Conservation (phyloP, 2,329 filamentous ascomycete genomes). For the Diplodia corticola region DNA sequence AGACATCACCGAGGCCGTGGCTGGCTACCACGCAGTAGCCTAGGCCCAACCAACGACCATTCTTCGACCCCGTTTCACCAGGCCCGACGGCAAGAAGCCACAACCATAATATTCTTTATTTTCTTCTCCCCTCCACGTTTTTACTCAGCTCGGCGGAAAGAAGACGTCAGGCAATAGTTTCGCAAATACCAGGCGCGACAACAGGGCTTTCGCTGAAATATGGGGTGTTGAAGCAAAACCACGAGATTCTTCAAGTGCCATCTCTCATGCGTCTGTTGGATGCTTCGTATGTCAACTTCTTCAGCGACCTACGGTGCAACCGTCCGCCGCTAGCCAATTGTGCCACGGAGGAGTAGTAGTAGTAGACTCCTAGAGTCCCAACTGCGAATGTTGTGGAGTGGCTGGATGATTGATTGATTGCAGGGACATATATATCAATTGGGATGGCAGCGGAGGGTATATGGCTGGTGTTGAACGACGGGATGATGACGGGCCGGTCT, state of each 20-base stretch:
- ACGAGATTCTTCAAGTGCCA: no score
- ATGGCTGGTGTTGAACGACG: no score
- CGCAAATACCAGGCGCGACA: no score
- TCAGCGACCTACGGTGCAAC: constrained; percentile 40
- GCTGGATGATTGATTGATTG: not conserved
- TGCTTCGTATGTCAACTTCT: constrained; percentile 22
- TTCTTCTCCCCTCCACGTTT: not conserved
- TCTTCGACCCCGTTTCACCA: not conserved
- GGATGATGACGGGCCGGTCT: no score
- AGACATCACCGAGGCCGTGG: not conserved
- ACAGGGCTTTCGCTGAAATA: no score
- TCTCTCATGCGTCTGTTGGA: no score
- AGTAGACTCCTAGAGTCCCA: not conserved
- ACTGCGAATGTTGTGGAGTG: not conserved
- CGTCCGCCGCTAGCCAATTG: constrained; percentile 62
- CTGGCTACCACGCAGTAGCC: not conserved
- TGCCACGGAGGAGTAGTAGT: constrained; percentile 38
- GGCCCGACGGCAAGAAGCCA: not conserved
- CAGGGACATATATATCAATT: no score
- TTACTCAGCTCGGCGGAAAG: not conserved
- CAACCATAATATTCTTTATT: not conserved
- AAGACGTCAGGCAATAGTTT: not conserved
- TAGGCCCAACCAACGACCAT: not conserved
- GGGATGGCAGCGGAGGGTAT: no score
- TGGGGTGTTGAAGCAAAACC: not conserved